phyloP scores from a whole-genome alignment of 1,139 yeast genomes.

The Meyerozyma carpophila region DNA sequence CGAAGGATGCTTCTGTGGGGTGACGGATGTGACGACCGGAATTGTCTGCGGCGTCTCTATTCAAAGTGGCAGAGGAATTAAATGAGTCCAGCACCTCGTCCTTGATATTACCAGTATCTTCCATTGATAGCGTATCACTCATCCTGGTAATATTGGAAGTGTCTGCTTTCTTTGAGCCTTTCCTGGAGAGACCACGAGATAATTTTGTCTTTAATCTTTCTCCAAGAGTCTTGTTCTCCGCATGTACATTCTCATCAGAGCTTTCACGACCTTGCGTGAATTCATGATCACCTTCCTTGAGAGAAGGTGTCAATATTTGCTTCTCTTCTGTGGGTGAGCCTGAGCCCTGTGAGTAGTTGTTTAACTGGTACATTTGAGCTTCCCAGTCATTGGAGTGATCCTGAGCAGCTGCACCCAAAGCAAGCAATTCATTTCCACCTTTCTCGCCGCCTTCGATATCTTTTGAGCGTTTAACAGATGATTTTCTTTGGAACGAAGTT shows the following conservation, averaged over 20 bases:
- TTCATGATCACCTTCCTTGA: slow-evolving; percentile 13
- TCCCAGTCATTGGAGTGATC: slow-evolving; percentile 72
- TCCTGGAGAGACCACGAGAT: slow-evolving; percentile 20
- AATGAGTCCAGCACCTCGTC: slow-evolving; percentile 6
- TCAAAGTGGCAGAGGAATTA: slow-evolving; percentile 6
- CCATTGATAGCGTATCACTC: slow-evolving; percentile 24
- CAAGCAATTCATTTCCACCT: slow-evolving; percentile 56
- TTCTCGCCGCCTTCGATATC: slow-evolving; percentile 5
- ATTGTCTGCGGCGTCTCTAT: slow-evolving; percentile 18
- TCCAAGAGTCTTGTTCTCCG: slow-evolving; percentile 13
- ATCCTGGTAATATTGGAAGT: slow-evolving; percentile 21
- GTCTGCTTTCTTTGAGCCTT: slow-evolving; percentile 11
- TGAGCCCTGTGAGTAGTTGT: slow-evolving; percentile 21
- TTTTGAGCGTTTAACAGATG: slow-evolving; percentile 24
- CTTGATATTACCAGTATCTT: slow-evolving; percentile 5
- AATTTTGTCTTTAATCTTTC: slow-evolving; percentile 16
- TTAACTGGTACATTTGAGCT: slow-evolving; percentile 51
- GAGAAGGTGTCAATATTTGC: slow-evolving; percentile 23
- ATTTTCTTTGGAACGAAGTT: slow-evolving; percentile 68
- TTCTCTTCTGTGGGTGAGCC: slow-evolving; percentile 9
- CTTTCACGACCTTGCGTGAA: slow-evolving; percentile 1
- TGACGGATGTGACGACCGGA: slow-evolving; percentile 11
- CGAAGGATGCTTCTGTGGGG: neutral
- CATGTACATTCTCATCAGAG: slow-evolving; percentile 6
- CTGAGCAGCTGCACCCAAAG: slow-evolving; percentile 65